Percentiles rank a stretch among this genome's conserved stretches.
phyloP scores from a whole-genome alignment of 768 basidiomycete genomes.

The Termitomyces sp. region DNA sequence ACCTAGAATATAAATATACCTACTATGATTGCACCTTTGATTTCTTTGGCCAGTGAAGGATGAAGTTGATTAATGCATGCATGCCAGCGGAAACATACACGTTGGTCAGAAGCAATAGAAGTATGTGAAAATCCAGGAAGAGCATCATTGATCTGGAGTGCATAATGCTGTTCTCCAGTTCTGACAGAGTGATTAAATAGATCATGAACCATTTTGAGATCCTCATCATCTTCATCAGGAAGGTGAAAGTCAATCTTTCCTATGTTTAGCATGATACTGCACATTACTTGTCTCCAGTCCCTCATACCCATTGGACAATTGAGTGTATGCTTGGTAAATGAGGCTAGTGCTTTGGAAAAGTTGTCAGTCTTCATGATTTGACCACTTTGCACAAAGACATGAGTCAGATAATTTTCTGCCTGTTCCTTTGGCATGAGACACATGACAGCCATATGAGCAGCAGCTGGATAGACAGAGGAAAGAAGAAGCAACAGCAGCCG shows the following conservation, averaged over 20 bases:
- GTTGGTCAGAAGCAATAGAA: conserved; percentile 2
- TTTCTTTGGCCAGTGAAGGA: neutral
- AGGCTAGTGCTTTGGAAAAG: neutral
- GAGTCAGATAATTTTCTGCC: neutral
- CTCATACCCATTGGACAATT: neutral
- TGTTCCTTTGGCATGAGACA: neutral
- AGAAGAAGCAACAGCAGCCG: neutral
- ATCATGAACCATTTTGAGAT: neutral
- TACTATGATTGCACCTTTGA: too few relatives aligned
- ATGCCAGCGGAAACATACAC: conserved; percentile 2
- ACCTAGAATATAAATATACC: too few relatives aligned
- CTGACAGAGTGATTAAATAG: neutral
- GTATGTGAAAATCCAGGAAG: neutral
- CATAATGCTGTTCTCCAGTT: neutral
- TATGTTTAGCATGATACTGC: conserved; percentile 1
- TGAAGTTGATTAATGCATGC: neutral
- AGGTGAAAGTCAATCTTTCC: neutral
- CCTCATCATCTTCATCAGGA: neutral
- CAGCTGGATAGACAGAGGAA: neutral
- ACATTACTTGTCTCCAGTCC: conserved; percentile 3
- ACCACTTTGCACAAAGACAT: conserved; percentile 1
- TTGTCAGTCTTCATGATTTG: neutral
- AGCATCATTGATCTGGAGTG: neutral
- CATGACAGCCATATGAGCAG: neutral
- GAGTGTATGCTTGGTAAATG: neutral